Base-by-base conservation (phyloP, 1,284 basidiomycete genomes). In the Phenoliferia sp. region DNA sequence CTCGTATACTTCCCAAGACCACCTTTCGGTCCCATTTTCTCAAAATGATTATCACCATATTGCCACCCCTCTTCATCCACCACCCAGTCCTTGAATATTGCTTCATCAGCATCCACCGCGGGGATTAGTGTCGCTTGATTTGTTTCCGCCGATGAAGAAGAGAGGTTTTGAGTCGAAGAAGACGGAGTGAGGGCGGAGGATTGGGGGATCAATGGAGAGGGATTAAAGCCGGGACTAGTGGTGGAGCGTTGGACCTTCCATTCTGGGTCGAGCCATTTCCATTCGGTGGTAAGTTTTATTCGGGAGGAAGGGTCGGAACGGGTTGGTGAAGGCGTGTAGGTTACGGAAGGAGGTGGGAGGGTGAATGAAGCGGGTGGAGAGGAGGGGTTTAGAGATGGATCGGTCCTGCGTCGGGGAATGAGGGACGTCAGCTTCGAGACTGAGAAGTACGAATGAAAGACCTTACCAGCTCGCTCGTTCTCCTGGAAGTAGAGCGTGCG, bases 31-130 rank as follows among this genome's bases (percentile, higher is more conserved):
- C 73, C 74, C 73, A 80, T 77, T 73, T 80, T 80, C 16, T 80
- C 80, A 74, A 79, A 81, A n/a, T 77, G 76, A 67, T 81, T 81
- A 70, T 80, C 80, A n/a, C 79, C 79, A 67, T 81, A 81, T 68
- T 79, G 78, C 80, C 80, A 81, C 10, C 80, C 80, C 32, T 80
- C 78, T 1, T 72, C 63, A 60, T 81, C 80, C 32, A 80, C 79
- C 44, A 72, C 71, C 73, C 73, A 75, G 7, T 54, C 29, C 7
- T 68, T 65, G 16, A 68, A 67, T 22, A 63, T 17, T 1, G 28
- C 12, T 17, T 36, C 50, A 19, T 71, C 66, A 26, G 50, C 48
- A 22, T 52, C 17, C 17, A 44, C 39, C 64, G 56, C 4, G 48
- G 54, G 29, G 70, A 68, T 35, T 12, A 22, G 39, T 44, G 12